A percentile compares a stretch with the other conserved stretches of the same genome.
These are phyloP conservation scores for Kluyveromyces wickerhamii DNA, from an alignment of 805 yeast species.

Conservation along the genomic window DNA sequence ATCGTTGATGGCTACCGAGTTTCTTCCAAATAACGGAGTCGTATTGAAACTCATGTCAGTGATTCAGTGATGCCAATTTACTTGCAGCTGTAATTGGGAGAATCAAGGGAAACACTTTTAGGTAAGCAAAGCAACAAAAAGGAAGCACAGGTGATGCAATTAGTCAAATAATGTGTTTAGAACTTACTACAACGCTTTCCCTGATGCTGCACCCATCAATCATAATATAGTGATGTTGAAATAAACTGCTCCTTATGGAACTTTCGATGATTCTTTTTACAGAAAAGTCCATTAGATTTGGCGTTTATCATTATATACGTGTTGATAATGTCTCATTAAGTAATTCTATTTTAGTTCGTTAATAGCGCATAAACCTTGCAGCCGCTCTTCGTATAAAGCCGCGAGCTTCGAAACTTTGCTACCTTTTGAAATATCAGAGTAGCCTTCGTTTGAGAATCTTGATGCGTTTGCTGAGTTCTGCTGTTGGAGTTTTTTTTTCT, in stretches of 20 bases:
- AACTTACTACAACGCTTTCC: too few species aligned
- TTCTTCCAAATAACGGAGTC: conserved; percentile 4
- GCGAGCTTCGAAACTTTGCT: conserved; percentile 58
- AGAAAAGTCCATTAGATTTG: neutral
- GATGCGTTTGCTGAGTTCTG: conserved; percentile 8
- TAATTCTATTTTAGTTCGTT: conserved; percentile 23
- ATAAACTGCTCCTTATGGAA: too few species aligned
- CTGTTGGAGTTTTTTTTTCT: conserved; percentile 14
- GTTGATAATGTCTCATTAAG: neutral
- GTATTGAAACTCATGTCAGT: conserved; percentile 3
- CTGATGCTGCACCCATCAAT: too few species aligned
- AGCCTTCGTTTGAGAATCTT: conserved; percentile 30
- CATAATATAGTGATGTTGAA: too few species aligned
- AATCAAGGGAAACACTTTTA: too few species aligned
- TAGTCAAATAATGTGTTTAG: too few species aligned
- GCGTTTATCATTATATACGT: conserved; percentile 4
- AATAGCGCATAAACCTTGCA: conserved; percentile 32
- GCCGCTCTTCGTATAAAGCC: conserved; percentile 53
- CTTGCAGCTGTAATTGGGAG: too few species aligned
- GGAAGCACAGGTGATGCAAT: too few species aligned
- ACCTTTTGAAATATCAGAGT: conserved; percentile 40
- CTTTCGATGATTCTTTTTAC: too few species aligned
- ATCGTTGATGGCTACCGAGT: neutral
- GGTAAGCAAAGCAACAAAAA: too few species aligned
- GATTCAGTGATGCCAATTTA: too few species aligned